Evolutionary conservation across 2,329 filamentous ascomycete species (phyloP).

Genomic region (Pyrenochaeta sp.): DNA sequence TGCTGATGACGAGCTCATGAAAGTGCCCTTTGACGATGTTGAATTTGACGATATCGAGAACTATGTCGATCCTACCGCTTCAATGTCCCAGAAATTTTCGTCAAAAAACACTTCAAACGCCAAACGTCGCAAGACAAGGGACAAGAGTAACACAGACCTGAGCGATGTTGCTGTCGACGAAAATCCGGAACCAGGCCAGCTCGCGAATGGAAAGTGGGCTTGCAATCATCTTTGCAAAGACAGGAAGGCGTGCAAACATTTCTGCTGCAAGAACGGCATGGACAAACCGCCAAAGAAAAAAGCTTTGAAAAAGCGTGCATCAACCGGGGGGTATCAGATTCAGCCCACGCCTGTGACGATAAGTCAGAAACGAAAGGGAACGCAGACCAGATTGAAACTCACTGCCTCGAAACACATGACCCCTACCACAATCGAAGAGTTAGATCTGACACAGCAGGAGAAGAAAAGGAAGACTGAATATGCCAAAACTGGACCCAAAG

Average conservation of each 20-base stretch:
- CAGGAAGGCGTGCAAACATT: constrained; percentile 71
- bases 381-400: constrained; percentile 41
- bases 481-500: constrained; percentile 20
- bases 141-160: constrained; percentile 5
- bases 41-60: constrained; percentile 64
- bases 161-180: constrained; percentile 10
- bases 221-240: constrained; percentile 77
- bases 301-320: constrained; percentile 34
- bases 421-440: constrained; percentile 32
- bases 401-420: constrained; percentile 34
- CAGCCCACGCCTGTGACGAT: constrained; percentile 1
- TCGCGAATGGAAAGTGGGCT: constrained; percentile 76
- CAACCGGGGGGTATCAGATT: constrained; percentile 12
- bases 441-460: constrained; percentile 44
- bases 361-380: constrained; percentile 18
- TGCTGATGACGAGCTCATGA: constrained; percentile 62
- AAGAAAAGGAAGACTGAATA: constrained; percentile 36
- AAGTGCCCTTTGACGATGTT: constrained; percentile 48
- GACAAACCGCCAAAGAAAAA: constrained; percentile 67
- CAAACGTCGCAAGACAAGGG: constrained; percentile 26
- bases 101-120: too few relatives aligned
- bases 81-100: too few relatives aligned
- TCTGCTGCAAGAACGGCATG: constrained; percentile 75
- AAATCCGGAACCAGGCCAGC: constrained; percentile 56
- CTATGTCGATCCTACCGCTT: constrained; percentile 45